These are phyloP conservation scores for Parastagonospora nodorum DNA, from an alignment of 2,329 filamentous ascomycete species.

Conservation along the genomic window DNA sequence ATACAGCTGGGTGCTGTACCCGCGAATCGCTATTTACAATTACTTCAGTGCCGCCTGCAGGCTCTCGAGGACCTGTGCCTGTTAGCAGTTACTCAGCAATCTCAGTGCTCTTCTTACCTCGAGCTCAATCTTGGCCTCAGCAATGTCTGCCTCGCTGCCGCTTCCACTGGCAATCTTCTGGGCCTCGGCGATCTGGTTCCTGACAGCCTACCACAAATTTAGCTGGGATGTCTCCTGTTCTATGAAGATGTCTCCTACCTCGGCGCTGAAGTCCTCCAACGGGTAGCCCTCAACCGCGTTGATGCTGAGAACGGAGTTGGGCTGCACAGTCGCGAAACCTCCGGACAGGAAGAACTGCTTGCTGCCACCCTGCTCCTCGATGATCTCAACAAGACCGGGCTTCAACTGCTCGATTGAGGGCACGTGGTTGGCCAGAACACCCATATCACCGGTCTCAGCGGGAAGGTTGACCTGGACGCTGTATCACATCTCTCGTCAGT, in stretches of 20 bases:
- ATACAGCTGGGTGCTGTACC: conserved; percentile 39
- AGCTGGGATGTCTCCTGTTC: conserved; percentile 9
- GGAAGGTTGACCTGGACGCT: conserved; percentile 98
- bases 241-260: conserved; percentile 53
- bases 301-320: conserved; percentile 93
- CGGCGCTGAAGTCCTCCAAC: conserved; percentile 93
- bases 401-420: conserved; percentile 98
- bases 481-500: conserved; percentile 39
- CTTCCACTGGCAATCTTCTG: conserved; percentile 90
- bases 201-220: conserved; percentile 65
- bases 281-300: conserved; percentile 96
- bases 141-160: conserved; percentile 96
- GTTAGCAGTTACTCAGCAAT: conserved; percentile 41
- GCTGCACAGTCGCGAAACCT: conserved; percentile 96
- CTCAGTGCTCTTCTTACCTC: conserved; percentile 67
- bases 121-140: conserved; percentile 98
- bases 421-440: conserved; percentile 98
- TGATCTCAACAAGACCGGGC: conserved; percentile 91
- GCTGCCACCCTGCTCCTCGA: conserved; percentile 86
- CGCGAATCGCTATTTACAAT: conserved; percentile 52
- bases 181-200: conserved; percentile 88
- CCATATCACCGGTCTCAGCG: conserved; percentile 98
- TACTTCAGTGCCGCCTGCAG: conserved; percentile 83
- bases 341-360: conserved; percentile 99
- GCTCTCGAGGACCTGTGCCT: conserved; percentile 75